Evolutionary conservation across 2,329 filamentous ascomycete genomes (phyloP).

Genomic region (Alternaria longipes): DNA sequence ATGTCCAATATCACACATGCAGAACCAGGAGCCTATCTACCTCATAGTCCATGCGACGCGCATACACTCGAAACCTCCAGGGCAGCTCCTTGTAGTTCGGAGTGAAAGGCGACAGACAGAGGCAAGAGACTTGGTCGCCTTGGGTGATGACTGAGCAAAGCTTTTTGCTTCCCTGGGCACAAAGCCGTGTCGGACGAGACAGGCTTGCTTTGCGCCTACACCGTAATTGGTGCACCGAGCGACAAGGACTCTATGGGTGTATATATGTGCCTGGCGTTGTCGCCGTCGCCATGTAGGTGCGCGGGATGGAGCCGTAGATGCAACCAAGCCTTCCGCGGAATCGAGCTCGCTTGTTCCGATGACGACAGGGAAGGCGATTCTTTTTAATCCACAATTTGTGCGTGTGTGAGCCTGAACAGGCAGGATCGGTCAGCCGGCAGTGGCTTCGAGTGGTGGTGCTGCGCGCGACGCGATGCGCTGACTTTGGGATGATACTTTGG

Average conservation of each 20-base stretch:
- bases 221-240: slow-evolving; percentile 22
- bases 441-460: slow-evolving; percentile 12
- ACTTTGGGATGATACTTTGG: slow-evolving; percentile 10
- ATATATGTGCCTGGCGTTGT: slow-evolving; percentile 17
- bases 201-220: slow-evolving; percentile 23
- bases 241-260: slow-evolving; percentile 2
- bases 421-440: neutral
- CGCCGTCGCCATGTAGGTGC: slow-evolving; percentile 29
- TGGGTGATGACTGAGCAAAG: slow-evolving; percentile 20
- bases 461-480: slow-evolving; percentile 16
- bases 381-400: neutral
- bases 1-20: slow-evolving; percentile 30
- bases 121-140: slow-evolving; percentile 1
- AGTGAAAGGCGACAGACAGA: slow-evolving; percentile 6
- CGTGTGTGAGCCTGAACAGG: slow-evolving; percentile 5
- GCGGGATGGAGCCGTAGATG: slow-evolving; percentile 18
- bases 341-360: slow-evolving; percentile 2
- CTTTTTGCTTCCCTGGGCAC: slow-evolving; percentile 16
- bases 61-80: slow-evolving; percentile 13
- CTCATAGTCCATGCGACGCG: slow-evolving; percentile 28
- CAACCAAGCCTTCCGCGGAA: slow-evolving; percentile 16
- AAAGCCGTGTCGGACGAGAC: slow-evolving; percentile 7
- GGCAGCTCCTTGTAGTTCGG: neutral
- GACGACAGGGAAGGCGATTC: slow-evolving; percentile 5
- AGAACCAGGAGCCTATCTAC: slow-evolving; percentile 38